Evolutionary conservation across 805 yeast species (phyloP), one percentile per base, ranked within the genome.

Genomic region (Candida nitratophila): DNA sequence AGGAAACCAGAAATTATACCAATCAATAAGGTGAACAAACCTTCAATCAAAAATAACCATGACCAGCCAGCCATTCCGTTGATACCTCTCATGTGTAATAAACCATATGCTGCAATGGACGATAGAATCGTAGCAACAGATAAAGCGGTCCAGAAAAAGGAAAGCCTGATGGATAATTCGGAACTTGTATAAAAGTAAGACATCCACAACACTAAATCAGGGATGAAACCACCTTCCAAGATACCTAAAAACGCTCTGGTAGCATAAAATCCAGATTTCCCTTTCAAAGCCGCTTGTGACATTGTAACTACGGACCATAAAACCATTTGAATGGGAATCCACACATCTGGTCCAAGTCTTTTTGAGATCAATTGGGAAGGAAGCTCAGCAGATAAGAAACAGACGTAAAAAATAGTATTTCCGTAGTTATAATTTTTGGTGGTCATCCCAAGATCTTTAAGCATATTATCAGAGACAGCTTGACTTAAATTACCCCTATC

Each of bases 161-260:
- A 73, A 26, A 81, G 62, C 44, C 88, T 65, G 21, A 77, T 58
- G 1, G 85, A 69, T 16, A 83, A 65, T 58, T 83, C 88, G 26
- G 66, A 58, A 27, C 74, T 55, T 10, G 78, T 82, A 63, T 76
- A 83, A 61, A 81, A 83, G 59, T 81, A 83, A 2, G 83, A 74
- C 59, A 83, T 63, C 79, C 83, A 83, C 40, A 81, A 61, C 44
- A 76, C 71, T 30, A 75, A 62, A 51, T 81, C 87, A 30, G 84
- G 81, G 43, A 83, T 81, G 47, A 81, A 81, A 0, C 88, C 87
- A 45, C 87, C 87, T 57, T 82, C 81, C n/a, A 76, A 57, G 3
- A 72, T 53, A 1, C 83, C 87, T 37, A 79, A 54, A 5, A 78
- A 63, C 0, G 74, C 73, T 47, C 86, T 64, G 4, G 78, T 69